Evolutionary conservation across 805 yeast species (phyloP), one percentile per base, ranked within the genome.

Genomic region (Wilhelminamyces savonicus): DNA sequence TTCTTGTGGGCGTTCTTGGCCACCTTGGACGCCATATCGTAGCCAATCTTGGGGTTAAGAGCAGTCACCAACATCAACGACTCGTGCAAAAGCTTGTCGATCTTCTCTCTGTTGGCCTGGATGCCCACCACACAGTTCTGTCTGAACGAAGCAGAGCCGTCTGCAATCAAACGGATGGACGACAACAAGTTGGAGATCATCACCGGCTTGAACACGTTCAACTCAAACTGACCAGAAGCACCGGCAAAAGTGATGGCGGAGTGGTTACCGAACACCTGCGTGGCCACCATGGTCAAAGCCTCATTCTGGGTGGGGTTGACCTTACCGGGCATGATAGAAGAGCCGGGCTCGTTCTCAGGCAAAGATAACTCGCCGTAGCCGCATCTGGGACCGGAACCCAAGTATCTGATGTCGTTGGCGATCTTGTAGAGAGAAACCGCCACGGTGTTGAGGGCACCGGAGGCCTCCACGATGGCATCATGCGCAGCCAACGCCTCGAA

Each of bases 221-320:
- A 78, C 72, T 92, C 98, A 50, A 92, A 92, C 70, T 92, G 98
- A 49, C 98, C 98, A 23, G 95, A 84, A 22, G 98, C 97, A 54
- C 98, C 98, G 25, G 96, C 94, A 56, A 85, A 86, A 21, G 97
- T 88, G 65, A 92, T 84, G 41, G 96, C 77, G 26, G 95, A 65
- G 65, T 92, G 80, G 78, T 92, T 92, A 60, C 98, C 98, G 57
- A 92, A 86, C 16, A 92, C 97, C 72, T 92, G 98, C 41, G 92
- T 76, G 57, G 95, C 87, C 39, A 90, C 96, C 95, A 92, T 94
- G 42, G 97, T 92, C 59, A 92, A 69, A 32, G 98, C 98, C 74
- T 92, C 98, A 62, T 88, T 88, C 71, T 92, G 98, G 34, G 98
- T 92, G 44, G 98, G 98, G 75, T 92, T 92, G 41, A 92, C 97